phyloP scores from a whole-genome alignment of 495 filamentous ascomycete species.

The Extremus antarcticus region DNA sequence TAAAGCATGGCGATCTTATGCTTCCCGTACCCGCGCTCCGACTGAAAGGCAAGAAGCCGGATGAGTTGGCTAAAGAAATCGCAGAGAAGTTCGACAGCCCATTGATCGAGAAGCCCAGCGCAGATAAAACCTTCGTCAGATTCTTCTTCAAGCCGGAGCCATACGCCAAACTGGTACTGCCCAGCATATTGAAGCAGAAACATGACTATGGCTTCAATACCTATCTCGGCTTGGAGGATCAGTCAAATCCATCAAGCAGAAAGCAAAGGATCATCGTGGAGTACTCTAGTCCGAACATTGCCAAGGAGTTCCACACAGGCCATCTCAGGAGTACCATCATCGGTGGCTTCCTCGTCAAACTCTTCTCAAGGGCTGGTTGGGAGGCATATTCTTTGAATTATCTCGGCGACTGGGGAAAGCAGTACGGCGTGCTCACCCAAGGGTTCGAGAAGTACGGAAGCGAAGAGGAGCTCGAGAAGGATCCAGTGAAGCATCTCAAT shows the following conservation, averaged over 20 bases:
- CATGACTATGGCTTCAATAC: slow-evolving; percentile 33
- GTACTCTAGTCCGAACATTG: slow-evolving; percentile 70
- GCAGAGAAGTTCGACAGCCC: slow-evolving; percentile 62
- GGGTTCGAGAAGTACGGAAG: slow-evolving; percentile 55
- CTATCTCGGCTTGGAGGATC: slow-evolving; percentile 25
- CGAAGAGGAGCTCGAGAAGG: slow-evolving; percentile 47
- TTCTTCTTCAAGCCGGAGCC: slow-evolving; percentile 55
- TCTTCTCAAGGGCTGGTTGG: slow-evolving; percentile 61
- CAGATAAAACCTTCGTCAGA: slow-evolving; percentile 55
- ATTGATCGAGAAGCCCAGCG: slow-evolving; percentile 56
- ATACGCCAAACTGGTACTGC: slow-evolving; percentile 34
- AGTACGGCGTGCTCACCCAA: slow-evolving; percentile 59
- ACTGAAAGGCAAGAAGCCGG: slow-evolving; percentile 71
- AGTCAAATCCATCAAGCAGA: slow-evolving; percentile 18
- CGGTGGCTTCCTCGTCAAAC: slow-evolving; percentile 58
- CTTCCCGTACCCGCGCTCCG: slow-evolving; percentile 70
- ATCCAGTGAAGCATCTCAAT: slow-evolving; percentile 59
- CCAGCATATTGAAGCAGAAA: slow-evolving; percentile 34
- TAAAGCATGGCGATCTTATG: slow-evolving; percentile 84
- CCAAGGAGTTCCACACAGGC: slow-evolving; percentile 61
- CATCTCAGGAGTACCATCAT: slow-evolving; percentile 70
- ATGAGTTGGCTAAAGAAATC: slow-evolving; percentile 60
- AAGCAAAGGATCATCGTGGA: slow-evolving; percentile 45
- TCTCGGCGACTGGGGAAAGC: slow-evolving; percentile 68
- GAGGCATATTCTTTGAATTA: slow-evolving; percentile 64